Base-by-base conservation (phyloP, 352 stramenopile species). In the Phytophthora litchii region DNA sequence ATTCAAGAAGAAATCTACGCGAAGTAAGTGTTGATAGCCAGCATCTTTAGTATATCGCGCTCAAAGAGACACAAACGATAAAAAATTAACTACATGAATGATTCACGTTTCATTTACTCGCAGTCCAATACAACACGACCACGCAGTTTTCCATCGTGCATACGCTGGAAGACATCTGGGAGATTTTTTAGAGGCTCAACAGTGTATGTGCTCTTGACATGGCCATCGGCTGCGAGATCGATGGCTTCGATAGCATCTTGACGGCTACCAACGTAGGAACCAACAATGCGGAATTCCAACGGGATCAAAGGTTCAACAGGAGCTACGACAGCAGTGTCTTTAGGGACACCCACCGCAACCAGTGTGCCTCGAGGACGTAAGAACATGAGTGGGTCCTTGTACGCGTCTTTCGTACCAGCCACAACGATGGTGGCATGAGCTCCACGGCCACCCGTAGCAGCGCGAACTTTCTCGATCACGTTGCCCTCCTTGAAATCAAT, bases 371-470 rank as follows among this genome's bases (percentile, higher is more conserved):
- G 70, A 23, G 77, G 66, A 56, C 80, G 78, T 20, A 97, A 49
- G 37, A 92, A 80, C 20, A 67, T 54, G 20, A 91, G 47, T 9
- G 86, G 72, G 13, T 82, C 57, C 6, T 76, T 70, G 58, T 93
- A 79, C n/a, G 78, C 65, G 17, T 64, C 64, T 17, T 80, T 75
- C 8, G 72, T 57, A 5, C 87, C 76, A 9, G 88, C 90, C 37
- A 95, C 81, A 2, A 97, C 54, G 32, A 97, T 74, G 4, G 83
- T 60, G 44, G 89, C 79, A 38, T 95, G 76, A n/a, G 51, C 76
- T 27, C 87, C 66, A 13, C 76, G 73, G 13, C 79, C 79, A 9
- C 52, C 72, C 0, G 79, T 86, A 5, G 60, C 51, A 29, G 55
- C 66, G 34, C 70, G 78, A 16, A 86, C 74, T 46, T 80, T 63